A percentile compares a stretch with the other conserved stretches of the same genome.
phyloP scores from a whole-genome alignment of 768 basidiomycete species.

The Gymnopilus junonius region DNA sequence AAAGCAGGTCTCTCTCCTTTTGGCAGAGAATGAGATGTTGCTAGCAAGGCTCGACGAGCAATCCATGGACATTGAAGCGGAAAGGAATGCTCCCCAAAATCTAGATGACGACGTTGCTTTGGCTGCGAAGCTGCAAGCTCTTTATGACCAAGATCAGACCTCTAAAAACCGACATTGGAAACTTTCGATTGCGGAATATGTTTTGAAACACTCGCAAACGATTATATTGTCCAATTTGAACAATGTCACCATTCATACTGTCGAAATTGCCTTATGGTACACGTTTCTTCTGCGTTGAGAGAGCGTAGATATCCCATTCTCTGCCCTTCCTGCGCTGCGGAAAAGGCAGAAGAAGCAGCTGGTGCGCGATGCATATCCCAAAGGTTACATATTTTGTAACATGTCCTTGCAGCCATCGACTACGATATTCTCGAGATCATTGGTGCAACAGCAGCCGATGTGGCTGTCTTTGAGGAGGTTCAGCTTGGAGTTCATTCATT shows the following conservation, averaged over 20 bases:
- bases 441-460: constrained; percentile 25
- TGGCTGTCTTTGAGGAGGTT: constrained; percentile 17
- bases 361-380: background rate
- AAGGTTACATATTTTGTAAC: background rate
- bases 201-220: constrained; percentile 43
- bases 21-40: background rate
- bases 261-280: constrained; percentile 49
- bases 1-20: background rate
- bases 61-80: background rate
- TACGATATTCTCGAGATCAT: background rate
- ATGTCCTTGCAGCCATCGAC: background rate
- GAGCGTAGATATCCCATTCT: constrained; percentile 59
- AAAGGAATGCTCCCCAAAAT: background rate
- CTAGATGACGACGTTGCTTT: background rate
- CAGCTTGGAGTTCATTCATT: constrained; percentile 41
- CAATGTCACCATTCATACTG: constrained; percentile 58
- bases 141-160: background rate
- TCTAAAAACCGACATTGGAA: too few relatives aligned
- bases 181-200: constrained; percentile 60
- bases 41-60: background rate
- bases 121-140: background rate
- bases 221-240: constrained; percentile 28
- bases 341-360: constrained; percentile 6
- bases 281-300: constrained; percentile 46
- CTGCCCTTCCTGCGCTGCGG: constrained; percentile 57